These are phyloP conservation scores for Ustilago sp. DNA, from an alignment of 1,284 basidiomycete genomes.

Conservation along the genomic window DNA sequence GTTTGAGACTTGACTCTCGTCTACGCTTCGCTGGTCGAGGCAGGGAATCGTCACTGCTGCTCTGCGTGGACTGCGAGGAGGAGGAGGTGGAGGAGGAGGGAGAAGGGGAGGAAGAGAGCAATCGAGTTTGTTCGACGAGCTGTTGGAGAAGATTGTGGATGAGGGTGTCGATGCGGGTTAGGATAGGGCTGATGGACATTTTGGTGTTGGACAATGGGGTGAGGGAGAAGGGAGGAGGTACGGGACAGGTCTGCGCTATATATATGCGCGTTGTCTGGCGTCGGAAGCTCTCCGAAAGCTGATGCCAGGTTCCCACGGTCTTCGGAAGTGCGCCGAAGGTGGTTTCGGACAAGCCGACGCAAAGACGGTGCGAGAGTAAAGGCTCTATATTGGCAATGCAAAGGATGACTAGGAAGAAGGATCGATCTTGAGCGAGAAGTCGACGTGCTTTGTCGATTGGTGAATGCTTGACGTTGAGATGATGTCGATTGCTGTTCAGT, in stretches of 20 bases:
- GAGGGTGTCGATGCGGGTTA: slow-evolving; percentile 28
- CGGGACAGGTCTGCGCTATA: not conserved
- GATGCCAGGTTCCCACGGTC: not conserved
- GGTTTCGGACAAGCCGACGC: not conserved
- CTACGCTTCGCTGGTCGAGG: slow-evolving; percentile 9
- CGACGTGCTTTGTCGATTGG: slow-evolving; percentile 68
- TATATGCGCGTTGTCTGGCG: not conserved
- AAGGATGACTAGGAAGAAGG: slow-evolving; percentile 37
- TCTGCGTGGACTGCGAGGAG: not conserved
- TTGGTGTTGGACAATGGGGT: not conserved
- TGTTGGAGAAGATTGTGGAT: slow-evolving; percentile 19
- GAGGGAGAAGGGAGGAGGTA: not conserved
- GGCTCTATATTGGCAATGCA: not conserved
- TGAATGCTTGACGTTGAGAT: slow-evolving; percentile 66
- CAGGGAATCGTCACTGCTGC: not conserved
- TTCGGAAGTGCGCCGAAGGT: not conserved
- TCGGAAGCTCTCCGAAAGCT: not conserved
- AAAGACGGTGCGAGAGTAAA: not conserved
- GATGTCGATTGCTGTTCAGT: slow-evolving; percentile 61
- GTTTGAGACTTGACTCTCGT: not conserved
- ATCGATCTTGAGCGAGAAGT: slow-evolving; percentile 68
- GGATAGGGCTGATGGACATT: slow-evolving; percentile 8
- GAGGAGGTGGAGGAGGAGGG: not conserved
- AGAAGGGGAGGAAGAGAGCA: not conserved
- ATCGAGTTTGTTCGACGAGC: slow-evolving; percentile 6